phyloP scores from a whole-genome alignment of 352 stramenopile genomes.

The Phytophthora foliorum region DNA sequence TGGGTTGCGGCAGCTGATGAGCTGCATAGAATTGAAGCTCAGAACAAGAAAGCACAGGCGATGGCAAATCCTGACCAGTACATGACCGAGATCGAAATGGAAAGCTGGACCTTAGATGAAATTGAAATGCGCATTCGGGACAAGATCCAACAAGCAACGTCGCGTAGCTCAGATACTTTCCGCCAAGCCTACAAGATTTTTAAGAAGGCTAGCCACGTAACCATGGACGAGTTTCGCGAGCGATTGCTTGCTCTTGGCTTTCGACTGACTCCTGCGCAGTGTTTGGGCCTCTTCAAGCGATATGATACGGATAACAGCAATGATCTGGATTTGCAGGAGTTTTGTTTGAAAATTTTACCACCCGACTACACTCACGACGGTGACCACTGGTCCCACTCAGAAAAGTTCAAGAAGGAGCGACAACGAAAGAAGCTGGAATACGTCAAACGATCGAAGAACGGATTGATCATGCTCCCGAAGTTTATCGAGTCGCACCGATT shows the following conservation, averaged over 20 bases:
- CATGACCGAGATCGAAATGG: constrained; percentile 84
- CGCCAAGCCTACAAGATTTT: constrained; percentile 87
- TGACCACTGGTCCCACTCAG: constrained; percentile 78
- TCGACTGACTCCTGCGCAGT: constrained; percentile 71
- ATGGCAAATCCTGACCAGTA: constrained; percentile 65
- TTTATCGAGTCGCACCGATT: constrained; percentile 69
- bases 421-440: constrained; percentile 64
- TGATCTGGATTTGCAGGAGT: constrained; percentile 87
- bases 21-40: constrained; percentile 62
- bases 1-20: constrained; percentile 86
- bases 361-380: constrained; percentile 85
- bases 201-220: constrained; percentile 80
- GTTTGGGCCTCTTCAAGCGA: constrained; percentile 67
- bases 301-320: constrained; percentile 84
- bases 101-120: constrained; percentile 79
- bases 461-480: constrained; percentile 65
- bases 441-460: constrained; percentile 72
- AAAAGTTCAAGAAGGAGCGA: constrained; percentile 63
- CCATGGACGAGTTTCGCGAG: constrained; percentile 78
- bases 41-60: constrained; percentile 63
- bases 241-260: constrained; percentile 77
- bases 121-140: constrained; percentile 85
- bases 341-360: constrained; percentile 79
- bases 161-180: constrained; percentile 83
- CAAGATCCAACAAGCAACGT: constrained; percentile 83